Percentiles rank a stretch among this genome's conserved stretches.
Evolutionary conservation across 805 yeast species (phyloP).

Genomic region (Phaffomyces thermotolerans): DNA sequence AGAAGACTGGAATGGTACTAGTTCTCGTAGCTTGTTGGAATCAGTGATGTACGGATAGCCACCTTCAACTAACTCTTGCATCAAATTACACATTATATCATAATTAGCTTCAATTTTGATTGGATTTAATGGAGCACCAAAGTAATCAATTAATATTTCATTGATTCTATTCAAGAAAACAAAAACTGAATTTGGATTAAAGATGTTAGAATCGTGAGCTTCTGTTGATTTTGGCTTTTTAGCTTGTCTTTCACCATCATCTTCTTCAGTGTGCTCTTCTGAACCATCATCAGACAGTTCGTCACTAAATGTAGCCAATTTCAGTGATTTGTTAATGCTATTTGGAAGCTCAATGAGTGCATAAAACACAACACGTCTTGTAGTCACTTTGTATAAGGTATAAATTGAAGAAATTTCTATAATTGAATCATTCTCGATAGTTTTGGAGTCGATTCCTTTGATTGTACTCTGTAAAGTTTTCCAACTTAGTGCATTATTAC

Average conservation of each 20-base stretch:
- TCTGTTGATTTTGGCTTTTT: neutral
- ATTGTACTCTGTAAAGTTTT: constrained; percentile 23
- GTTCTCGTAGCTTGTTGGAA: constrained; percentile 57
- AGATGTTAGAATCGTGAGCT: constrained; percentile 6
- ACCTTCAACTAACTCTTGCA: constrained; percentile 73
- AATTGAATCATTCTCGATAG: constrained; percentile 16
- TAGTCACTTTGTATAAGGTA: constrained; percentile 11
- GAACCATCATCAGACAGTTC: neutral
- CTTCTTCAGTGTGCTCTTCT: neutral
- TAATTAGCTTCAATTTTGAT: constrained; percentile 58
- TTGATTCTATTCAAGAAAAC: constrained; percentile 45
- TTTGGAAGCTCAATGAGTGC: constrained; percentile 14
- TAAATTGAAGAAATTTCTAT: constrained; percentile 15
- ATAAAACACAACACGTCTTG: constrained; percentile 12
- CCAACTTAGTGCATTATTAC: constrained; percentile 25
- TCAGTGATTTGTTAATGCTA: constrained; percentile 7
- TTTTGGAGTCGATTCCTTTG: constrained; percentile 14
- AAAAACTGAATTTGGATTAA: constrained; percentile 48
- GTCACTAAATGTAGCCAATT: constrained; percentile 12
- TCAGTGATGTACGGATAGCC: constrained; percentile 72
- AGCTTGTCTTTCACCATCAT: neutral
- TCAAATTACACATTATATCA: constrained; percentile 61
- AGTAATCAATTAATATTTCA: constrained; percentile 49
- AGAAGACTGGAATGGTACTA: constrained; percentile 47
- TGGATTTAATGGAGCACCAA: constrained; percentile 46